Evolutionary conservation across 805 yeast genomes (phyloP), one percentile per base, ranked within the genome.

Genomic region (Nakazawaea populi): DNA sequence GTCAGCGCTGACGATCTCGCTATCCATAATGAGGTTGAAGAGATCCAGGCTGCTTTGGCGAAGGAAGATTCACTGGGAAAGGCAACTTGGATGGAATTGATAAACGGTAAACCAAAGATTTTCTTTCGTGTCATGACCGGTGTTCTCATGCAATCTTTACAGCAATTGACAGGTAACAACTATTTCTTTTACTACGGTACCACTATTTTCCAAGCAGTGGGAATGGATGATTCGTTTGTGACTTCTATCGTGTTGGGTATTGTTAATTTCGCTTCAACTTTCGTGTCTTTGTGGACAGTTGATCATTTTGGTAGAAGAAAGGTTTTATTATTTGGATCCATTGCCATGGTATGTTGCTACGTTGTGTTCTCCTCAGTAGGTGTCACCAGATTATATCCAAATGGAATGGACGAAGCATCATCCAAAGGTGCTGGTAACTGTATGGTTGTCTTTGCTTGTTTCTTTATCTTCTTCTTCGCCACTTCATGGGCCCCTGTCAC

Each of bases 401-500:
- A 70, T 37, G 63, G 60, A 32, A 50, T 56, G 11, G 60, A 56
- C 4, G 60, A 60, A 8, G 55, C 61, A 36, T 51, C 62, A 29
- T 55, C 68, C 35, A 59, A 55, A 30, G 59, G 69, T 11, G 72
- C 76, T 8, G 70, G 74, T 60, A 60, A 71, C 54, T 79, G 75
- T 9, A 80, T 85, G 87, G 82, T 85, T 60, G 75, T 76, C 59
- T 72, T 84, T 49, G 75, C 89, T 6, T 82, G 87, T 69, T 61
- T 83, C 48, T 85, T 75, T 69, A 79, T 85, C 52, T 71, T 80
- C 67, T 80, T 74, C 65, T 85, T 85, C 62, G 90, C 91, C 3
- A 74, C 81, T 29, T 80, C 89, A n/a, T 81, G 88, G 83, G 90
- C 88, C 40, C 88, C 89, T 52, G 80, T 82, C 55, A 79, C 81